Percentiles rank a stretch among this genome's conserved stretches.
Conservation (phyloP, 805 yeast genomes). For the Pichia nakasei region DNA sequence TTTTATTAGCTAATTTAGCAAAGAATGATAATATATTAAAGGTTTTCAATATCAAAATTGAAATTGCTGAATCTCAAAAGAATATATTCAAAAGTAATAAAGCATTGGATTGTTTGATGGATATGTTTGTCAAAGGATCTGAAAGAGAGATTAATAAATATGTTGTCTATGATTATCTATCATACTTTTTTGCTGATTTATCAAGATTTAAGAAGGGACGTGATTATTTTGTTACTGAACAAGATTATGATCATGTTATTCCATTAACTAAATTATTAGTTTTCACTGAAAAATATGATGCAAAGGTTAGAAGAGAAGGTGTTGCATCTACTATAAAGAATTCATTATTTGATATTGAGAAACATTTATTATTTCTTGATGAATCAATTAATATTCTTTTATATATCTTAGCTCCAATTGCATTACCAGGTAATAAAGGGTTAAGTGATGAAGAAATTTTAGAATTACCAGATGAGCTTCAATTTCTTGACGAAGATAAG, state of each 20-base stretch:
- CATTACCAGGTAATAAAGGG: constrained; percentile 47
- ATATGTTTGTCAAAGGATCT: constrained; percentile 78
- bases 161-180: constrained; percentile 73
- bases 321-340: constrained; percentile 90
- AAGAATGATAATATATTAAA: constrained; percentile 58
- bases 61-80: constrained; percentile 27
- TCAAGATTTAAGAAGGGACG: constrained; percentile 73
- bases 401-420: constrained; percentile 71
- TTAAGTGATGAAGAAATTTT: constrained; percentile 79
- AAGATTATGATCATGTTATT: constrained; percentile 63
- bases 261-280: constrained; percentile 77
- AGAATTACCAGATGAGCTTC: constrained; percentile 82
- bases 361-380: constrained; percentile 51
- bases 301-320: constrained; percentile 79
- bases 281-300: constrained; percentile 73
- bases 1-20: constrained; percentile 77
- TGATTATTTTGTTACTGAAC: constrained; percentile 63
- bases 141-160: constrained; percentile 61
- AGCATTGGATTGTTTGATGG: constrained; percentile 75
- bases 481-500: constrained; percentile 67
- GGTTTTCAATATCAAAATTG: constrained; percentile 35
- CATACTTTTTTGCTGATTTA: constrained; percentile 84
- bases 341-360: constrained; percentile 68
- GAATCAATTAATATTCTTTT: constrained; percentile 72
- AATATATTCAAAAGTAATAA: constrained; percentile 45